A percentile compares a stretch with the other conserved stretches of the same genome.
phyloP scores from a whole-genome alignment of 768 basidiomycete genomes.

The Kwoniella sp. region DNA sequence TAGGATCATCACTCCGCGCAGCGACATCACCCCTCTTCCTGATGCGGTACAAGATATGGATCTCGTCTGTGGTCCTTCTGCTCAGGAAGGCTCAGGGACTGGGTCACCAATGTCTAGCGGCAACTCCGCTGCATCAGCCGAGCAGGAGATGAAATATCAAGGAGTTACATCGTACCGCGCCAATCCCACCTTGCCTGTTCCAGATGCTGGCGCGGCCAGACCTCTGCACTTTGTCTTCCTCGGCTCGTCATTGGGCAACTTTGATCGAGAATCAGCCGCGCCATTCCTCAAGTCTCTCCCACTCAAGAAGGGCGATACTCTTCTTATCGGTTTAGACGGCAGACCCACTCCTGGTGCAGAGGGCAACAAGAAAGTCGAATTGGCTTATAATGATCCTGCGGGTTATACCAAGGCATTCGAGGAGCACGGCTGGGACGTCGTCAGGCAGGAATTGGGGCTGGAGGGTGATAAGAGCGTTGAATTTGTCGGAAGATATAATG shows the following conservation, averaged over 20 bases:
- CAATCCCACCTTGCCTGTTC: neutral
- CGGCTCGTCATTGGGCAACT: slow-evolving; percentile 91
- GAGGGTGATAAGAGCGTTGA: slow-evolving; percentile 41
- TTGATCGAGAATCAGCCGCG: slow-evolving; percentile 68
- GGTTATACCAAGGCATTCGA: slow-evolving; percentile 76
- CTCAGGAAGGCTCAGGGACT: slow-evolving; percentile 9
- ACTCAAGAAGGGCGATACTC: slow-evolving; percentile 72
- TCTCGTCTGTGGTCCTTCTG: neutral
- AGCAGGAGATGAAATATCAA: neutral
- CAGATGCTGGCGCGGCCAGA: slow-evolving; percentile 5
- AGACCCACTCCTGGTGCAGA: slow-evolving; percentile 9
- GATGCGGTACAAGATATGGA: slow-evolving; percentile 19
- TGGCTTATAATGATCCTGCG: slow-evolving; percentile 55
- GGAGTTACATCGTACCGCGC: neutral
- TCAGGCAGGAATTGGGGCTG: slow-evolving; percentile 67
- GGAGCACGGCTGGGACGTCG: slow-evolving; percentile 77
- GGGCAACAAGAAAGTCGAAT: slow-evolving; percentile 24
- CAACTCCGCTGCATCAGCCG: neutral
- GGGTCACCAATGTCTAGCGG: slow-evolving; percentile 24
- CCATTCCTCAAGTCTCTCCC: slow-evolving; percentile 78
- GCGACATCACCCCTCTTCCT: slow-evolving; percentile 17
- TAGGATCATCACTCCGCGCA: slow-evolving; percentile 23
- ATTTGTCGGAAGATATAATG: slow-evolving; percentile 51
- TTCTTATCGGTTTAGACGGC: slow-evolving; percentile 63
- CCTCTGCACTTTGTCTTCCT: slow-evolving; percentile 86